Conservation (phyloP, 1,139 yeast genomes). For the Lodderomyces metapsilosis region DNA sequence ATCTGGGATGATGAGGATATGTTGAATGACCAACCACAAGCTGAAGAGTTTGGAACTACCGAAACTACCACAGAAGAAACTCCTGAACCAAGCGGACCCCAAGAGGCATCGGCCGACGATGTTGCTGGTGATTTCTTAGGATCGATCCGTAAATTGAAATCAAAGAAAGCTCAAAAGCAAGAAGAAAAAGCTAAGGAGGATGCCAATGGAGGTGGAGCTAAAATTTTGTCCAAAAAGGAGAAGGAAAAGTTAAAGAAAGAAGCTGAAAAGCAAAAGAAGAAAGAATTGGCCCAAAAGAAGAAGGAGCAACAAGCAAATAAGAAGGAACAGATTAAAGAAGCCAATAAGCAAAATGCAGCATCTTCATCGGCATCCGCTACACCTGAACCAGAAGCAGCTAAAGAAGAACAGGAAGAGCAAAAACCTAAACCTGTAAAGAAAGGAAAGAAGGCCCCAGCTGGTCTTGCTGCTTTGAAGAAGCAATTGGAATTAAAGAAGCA, state of each 20-base stretch:
- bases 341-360: conserved; percentile 56
- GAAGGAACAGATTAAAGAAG: conserved; percentile 63
- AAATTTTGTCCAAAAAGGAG: conserved; percentile 89
- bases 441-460: conserved; percentile 74
- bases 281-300: conserved; percentile 85
- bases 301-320: conserved; percentile 62
- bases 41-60: conserved; percentile 51
- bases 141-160: conserved; percentile 75
- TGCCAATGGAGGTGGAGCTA: conserved; percentile 49
- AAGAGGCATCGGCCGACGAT: conserved; percentile 41
- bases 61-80: conserved; percentile 15
- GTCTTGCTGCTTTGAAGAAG: conserved; percentile 75
- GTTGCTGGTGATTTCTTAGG: conserved; percentile 71
- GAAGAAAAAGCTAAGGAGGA: conserved; percentile 46
- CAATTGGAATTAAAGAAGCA: conserved; percentile 88
- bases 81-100: conserved; percentile 28
- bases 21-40: conserved; percentile 54
- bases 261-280: conserved; percentile 91
- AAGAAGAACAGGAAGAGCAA: conserved; percentile 15
- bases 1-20: conserved; percentile 79
- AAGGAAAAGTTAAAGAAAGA: conserved; percentile 98
- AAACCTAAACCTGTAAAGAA: conserved; percentile 39
- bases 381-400: conserved; percentile 33
- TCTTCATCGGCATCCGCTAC: conserved; percentile 38
- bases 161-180: conserved; percentile 64